phyloP scores from a whole-genome alignment of 2,329 filamentous ascomycete species.

The Fusarium nurragi region DNA sequence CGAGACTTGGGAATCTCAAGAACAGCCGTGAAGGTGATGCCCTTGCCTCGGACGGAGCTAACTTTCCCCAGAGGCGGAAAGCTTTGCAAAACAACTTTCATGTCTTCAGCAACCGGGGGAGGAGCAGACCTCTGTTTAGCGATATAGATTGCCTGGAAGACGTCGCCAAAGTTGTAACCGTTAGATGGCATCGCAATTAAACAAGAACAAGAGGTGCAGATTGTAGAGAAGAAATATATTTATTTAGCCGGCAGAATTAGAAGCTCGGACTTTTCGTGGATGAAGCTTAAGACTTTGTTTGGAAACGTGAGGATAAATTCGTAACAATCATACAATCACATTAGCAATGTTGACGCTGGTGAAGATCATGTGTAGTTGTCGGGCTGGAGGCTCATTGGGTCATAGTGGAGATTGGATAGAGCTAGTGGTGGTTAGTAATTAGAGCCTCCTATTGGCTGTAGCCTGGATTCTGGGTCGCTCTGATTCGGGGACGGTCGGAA shows the following conservation, averaged over 20 bases:
- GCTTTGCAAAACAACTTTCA: slow-evolving; percentile 55
- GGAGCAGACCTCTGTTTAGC: slow-evolving; percentile 51
- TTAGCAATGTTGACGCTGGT: slow-evolving; percentile 1
- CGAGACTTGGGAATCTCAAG: slow-evolving; percentile 70
- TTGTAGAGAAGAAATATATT: slow-evolving; percentile 8
- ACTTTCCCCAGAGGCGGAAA: slow-evolving; percentile 81
- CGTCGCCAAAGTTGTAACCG: slow-evolving; percentile 49
- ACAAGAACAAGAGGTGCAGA: slow-evolving; percentile 12
- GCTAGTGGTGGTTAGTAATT: slow-evolving; percentile 47
- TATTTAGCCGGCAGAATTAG: slow-evolving; percentile 16
- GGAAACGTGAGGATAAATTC: background rate
- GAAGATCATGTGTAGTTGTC: slow-evolving; percentile 10
- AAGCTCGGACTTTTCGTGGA: background rate
- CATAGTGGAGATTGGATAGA: slow-evolving; percentile 26
- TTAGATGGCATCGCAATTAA: slow-evolving; percentile 41
- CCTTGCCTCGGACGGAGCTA: slow-evolving; percentile 63
- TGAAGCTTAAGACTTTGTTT: background rate
- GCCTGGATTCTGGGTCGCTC: slow-evolving; percentile 24
- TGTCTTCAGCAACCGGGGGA: slow-evolving; percentile 42
- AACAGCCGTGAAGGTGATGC: slow-evolving; percentile 72
- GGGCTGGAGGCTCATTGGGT: slow-evolving; percentile 7
- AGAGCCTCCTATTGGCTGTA: slow-evolving; percentile 48
- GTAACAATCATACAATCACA: background rate
- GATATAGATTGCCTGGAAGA: slow-evolving; percentile 51
- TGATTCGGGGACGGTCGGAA: slow-evolving; percentile 56